Evolutionary conservation across 495 filamentous ascomycete species (phyloP).

Genomic region (Lophium mytilinum): DNA sequence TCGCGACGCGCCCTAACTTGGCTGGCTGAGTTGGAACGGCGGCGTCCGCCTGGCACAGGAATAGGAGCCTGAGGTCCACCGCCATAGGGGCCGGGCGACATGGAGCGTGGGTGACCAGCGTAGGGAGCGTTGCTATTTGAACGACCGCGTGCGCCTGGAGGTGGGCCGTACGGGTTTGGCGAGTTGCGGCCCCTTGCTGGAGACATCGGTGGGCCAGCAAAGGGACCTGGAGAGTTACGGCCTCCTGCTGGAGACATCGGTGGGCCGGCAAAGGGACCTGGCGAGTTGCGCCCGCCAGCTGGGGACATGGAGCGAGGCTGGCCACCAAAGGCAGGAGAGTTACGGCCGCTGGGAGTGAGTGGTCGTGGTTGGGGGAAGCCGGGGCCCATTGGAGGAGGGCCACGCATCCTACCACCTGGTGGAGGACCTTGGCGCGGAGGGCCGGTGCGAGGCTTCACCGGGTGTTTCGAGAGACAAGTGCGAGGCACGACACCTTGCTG

Average conservation of each 20-base stretch:
- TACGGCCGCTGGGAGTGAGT: conserved; percentile 24
- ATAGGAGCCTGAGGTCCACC: conserved; percentile 41
- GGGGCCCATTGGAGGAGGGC: conserved; percentile 35
- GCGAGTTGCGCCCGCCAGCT: conserved; percentile 33
- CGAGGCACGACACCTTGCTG: conserved; percentile 88
- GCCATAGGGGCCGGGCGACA: conserved; percentile 49
- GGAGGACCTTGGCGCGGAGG: conserved; percentile 37
- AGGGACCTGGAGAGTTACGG: conserved; percentile 26
- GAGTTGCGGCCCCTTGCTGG: conserved; percentile 23
- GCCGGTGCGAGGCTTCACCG: conserved; percentile 73
- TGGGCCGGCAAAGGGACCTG: conserved; percentile 28
- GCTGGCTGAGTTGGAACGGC: conserved; percentile 45
- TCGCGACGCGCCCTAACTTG: conserved; percentile 39
- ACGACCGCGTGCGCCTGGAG: conserved; percentile 16
- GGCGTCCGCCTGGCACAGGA: conserved; percentile 37
- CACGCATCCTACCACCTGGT: conserved; percentile 31
- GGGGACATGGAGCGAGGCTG: conserved; percentile 37
- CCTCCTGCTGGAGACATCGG: conserved; percentile 33
- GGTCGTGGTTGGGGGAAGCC: conserved; percentile 24
- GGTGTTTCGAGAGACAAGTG: conserved; percentile 84
- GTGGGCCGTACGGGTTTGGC: conserved; percentile 4
- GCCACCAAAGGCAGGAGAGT: conserved; percentile 10
- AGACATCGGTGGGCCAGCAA: conserved; percentile 31
- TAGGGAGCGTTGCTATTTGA: conserved; percentile 28
- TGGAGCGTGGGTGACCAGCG: conserved; percentile 30